These are phyloP conservation scores for Farysia itapuensis DNA, from an alignment of 1,284 basidiomycete genomes.

Conservation along the genomic window DNA sequence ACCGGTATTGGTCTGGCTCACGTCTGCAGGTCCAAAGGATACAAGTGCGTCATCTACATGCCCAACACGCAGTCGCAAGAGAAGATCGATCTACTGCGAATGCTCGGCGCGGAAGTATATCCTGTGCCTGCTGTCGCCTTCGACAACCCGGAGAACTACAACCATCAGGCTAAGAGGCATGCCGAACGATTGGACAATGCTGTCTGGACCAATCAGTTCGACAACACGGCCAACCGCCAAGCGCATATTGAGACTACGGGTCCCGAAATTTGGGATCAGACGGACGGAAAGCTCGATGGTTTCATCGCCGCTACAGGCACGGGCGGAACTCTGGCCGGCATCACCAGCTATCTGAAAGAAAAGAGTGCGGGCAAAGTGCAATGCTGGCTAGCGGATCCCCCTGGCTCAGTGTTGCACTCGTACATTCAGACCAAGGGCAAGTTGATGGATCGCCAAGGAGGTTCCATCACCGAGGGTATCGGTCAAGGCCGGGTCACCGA, in stretches of 20 bases:
- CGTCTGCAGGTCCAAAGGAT: constrained; percentile 87
- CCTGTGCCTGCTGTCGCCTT: constrained; percentile 95
- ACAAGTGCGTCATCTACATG: constrained; percentile 99
- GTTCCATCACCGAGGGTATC: constrained; percentile 97
- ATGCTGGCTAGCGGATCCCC: constrained; percentile 93
- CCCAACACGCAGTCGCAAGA: constrained; percentile 90
- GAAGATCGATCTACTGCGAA: constrained; percentile 93
- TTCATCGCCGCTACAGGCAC: constrained; percentile 95
- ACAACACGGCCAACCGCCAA: constrained; percentile 84
- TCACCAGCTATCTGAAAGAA: constrained; percentile 82
- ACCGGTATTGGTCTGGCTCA: constrained; percentile 93
- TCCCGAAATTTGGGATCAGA: constrained; percentile 96
- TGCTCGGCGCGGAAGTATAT: constrained; percentile 94
- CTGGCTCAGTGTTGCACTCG: constrained; percentile 86
- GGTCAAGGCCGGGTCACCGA: constrained; percentile 96
- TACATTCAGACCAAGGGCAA: constrained; percentile 78
- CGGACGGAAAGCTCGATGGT: constrained; percentile 75
- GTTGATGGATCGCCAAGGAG: constrained; percentile 73
- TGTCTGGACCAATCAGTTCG: constrained; percentile 99
- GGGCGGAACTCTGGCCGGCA: constrained; percentile 90
- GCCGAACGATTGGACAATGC: constrained; percentile 82
- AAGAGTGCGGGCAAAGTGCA: constrained; percentile 78
- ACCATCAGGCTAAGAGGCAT: constrained; percentile 91
- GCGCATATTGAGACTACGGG: constrained; percentile 89
- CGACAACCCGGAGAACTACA: constrained; percentile 95